phyloP scores from a whole-genome alignment of 176 grass and related monocot species.

The Rhynchospora tenuis region DNA sequence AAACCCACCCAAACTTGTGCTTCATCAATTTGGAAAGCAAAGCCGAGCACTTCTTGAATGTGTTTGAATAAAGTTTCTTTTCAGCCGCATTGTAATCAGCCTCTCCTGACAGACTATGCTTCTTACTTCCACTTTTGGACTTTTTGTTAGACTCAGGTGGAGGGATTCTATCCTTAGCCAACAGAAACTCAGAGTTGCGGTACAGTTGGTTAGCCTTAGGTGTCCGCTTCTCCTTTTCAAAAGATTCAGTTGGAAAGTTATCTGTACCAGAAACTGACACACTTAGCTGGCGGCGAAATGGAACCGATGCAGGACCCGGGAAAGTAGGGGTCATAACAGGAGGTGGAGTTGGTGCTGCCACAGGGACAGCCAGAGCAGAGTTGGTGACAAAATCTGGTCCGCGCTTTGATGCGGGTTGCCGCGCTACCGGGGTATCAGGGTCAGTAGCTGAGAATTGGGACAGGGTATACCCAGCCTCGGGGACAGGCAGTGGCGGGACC shows the following conservation, averaged over 20 bases:
- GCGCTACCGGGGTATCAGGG: conserved; percentile 15
- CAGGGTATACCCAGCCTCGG: conserved; percentile 31
- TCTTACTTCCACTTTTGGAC: conserved; percentile 48
- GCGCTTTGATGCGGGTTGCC: not conserved
- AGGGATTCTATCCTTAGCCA: conserved; percentile 79
- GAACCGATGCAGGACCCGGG: not conserved
- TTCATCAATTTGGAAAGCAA: conserved; percentile 79
- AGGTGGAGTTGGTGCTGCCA: not conserved
- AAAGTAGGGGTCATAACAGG: conserved; percentile 7
- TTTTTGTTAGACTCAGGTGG: conserved; percentile 30
- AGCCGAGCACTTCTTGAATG: conserved; percentile 62
- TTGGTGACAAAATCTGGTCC: conserved; percentile 7
- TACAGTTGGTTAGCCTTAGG: conserved; percentile 80
- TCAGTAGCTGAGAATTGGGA: conserved; percentile 46
- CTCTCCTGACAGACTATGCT: conserved; percentile 31
- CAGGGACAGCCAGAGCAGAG: conserved; percentile 10
- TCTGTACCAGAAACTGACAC: conserved; percentile 34
- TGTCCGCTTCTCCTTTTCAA: conserved; percentile 83
- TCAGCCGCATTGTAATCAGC: conserved; percentile 24
- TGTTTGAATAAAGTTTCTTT: conserved; percentile 47
- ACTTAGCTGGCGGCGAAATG: conserved; percentile 32
- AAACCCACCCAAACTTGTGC: conserved; percentile 86
- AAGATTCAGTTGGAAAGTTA: conserved; percentile 32
- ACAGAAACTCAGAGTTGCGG: conserved; percentile 72
- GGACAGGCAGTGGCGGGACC: conserved; percentile 1